A percentile compares a stretch with the other conserved stretches of the same genome.
Conservation (phyloP, 2,329 filamentous ascomycete species). For the Curvularia sp. region DNA sequence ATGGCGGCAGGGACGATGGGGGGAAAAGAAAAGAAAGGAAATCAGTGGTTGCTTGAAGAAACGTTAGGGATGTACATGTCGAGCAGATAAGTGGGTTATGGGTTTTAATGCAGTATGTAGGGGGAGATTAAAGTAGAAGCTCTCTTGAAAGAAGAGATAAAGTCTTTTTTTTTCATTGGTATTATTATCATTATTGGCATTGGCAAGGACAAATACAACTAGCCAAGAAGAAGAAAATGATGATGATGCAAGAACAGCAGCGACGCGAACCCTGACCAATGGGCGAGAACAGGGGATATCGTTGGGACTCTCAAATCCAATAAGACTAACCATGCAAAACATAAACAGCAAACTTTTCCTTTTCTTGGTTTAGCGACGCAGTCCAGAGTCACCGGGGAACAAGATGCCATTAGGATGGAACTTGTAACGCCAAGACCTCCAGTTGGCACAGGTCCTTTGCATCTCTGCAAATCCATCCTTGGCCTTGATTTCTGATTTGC, state of each 20-base stretch:
- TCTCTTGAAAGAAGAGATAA: not conserved
- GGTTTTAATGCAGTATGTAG: no score
- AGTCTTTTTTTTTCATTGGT: not conserved
- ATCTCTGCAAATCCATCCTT: slow-evolving; percentile 30
- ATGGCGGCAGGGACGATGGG: no score
- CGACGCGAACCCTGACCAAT: not conserved
- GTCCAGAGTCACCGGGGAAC: slow-evolving; percentile 26
- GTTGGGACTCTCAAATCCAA: not conserved
- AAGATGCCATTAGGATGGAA: slow-evolving; percentile 22
- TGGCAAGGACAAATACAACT: not conserved
- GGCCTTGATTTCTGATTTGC: slow-evolving; percentile 39
- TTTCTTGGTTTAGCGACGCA: slow-evolving; percentile 3
- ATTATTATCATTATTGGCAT: not conserved
- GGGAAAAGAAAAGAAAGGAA: no score
- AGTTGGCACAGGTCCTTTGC: slow-evolving; percentile 38
- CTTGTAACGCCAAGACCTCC: slow-evolving; percentile 22
- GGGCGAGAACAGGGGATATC: not conserved
- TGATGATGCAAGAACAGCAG: not conserved
- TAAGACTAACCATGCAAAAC: not conserved
- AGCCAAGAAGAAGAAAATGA: not conserved
- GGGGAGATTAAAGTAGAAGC: no score
- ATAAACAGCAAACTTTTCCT: not conserved
- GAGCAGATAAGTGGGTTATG: no score
- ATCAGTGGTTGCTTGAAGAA: no score
- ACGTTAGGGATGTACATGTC: no score